phyloP scores from a whole-genome alignment of 176 grass and related monocot genomes.

The Zea mays region DNA sequence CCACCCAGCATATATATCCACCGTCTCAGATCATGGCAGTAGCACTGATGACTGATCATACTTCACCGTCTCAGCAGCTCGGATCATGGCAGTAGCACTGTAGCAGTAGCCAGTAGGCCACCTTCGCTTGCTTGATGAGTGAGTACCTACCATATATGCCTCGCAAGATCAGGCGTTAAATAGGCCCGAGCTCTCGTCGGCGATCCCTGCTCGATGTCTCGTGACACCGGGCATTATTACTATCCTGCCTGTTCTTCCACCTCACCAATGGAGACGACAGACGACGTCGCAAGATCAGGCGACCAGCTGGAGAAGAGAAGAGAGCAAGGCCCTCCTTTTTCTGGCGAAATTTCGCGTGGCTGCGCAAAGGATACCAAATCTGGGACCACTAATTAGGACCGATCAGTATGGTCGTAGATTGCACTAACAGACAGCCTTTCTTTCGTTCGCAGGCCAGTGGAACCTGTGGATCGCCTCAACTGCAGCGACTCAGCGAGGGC shows the following conservation, averaged over 20 bases:
- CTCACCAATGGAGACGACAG: background rate
- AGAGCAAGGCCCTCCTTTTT: no score
- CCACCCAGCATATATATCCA: no score
- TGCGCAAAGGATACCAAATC: background rate
- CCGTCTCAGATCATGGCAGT: no score
- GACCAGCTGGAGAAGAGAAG: conserved; percentile 8
- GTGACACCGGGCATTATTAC: conserved; percentile 29
- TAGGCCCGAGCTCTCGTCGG: conserved; percentile 1
- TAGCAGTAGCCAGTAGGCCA: background rate
- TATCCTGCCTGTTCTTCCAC: conserved; percentile 9
- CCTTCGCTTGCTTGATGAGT: background rate
- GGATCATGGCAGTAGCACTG: background rate
- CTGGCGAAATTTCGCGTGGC: no score
- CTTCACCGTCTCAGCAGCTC: background rate
- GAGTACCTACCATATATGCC: background rate
- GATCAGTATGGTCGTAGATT: background rate
- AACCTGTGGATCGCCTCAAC: background rate
- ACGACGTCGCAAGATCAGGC: background rate
- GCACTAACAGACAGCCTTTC: conserved; percentile 11
- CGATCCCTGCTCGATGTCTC: conserved; percentile 22
- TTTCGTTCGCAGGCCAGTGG: background rate
- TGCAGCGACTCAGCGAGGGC: background rate
- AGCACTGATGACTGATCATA: background rate
- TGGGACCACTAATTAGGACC: conserved; percentile 31
- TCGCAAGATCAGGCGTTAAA: background rate